phyloP scores from a whole-genome alignment of 2,329 filamentous ascomycete species.

The Neophaeococcomyces mojaviensis region DNA sequence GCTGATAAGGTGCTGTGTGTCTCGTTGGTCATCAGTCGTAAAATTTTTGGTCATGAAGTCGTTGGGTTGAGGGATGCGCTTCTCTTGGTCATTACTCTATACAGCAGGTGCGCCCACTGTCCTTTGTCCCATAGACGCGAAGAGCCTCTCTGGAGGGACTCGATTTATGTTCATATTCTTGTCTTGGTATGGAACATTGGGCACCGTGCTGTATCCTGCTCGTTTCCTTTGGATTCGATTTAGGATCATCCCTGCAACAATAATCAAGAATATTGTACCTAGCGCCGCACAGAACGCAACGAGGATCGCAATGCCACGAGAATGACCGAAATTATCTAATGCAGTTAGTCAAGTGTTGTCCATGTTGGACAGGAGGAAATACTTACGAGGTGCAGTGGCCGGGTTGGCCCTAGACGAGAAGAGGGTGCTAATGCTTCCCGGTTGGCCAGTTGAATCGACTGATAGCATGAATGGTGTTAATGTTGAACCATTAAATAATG shows the following conservation, averaged over 20 bases:
- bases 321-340: constrained; percentile 31
- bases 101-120: constrained; percentile 10
- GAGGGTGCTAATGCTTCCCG: constrained; percentile 69
- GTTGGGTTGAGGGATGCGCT: background rate
- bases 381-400: constrained; percentile 59
- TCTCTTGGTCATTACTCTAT: background rate
- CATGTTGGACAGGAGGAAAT: background rate
- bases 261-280: constrained; percentile 42
- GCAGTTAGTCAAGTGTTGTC: background rate
- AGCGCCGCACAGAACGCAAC: constrained; percentile 42
- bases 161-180: constrained; percentile 39
- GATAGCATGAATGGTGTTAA: constrained; percentile 77
- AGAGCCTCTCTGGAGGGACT: constrained; percentile 40
- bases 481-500: constrained; percentile 74
- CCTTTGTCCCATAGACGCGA: constrained; percentile 23
- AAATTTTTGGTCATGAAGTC: background rate
- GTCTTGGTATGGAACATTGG: constrained; percentile 38
- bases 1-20: background rate
- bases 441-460: constrained; percentile 54
- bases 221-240: constrained; percentile 41
- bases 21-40: background rate
- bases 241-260: constrained; percentile 39
- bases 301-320: constrained; percentile 39
- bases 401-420: constrained; percentile 77
- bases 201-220: constrained; percentile 40